Conservation (phyloP, 805 yeast species). For the Saccharomycopsis fibuligera region DNA sequence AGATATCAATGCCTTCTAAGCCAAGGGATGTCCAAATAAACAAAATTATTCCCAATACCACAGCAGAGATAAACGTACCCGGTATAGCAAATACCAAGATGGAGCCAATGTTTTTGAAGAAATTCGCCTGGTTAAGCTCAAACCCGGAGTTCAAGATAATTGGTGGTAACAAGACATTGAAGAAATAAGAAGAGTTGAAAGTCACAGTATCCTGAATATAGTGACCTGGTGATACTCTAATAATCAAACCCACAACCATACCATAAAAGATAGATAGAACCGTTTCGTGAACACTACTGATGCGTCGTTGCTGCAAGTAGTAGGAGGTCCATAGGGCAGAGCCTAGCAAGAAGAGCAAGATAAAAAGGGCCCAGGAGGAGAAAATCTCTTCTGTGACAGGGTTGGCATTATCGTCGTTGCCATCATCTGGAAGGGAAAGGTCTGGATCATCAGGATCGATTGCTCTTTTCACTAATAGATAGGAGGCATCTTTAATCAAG, state of each 20-base stretch:
- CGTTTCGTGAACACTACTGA: conserved; percentile 96
- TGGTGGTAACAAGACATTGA: conserved; percentile 91
- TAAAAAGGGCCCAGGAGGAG: conserved; percentile 95
- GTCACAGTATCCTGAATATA: conserved; percentile 96
- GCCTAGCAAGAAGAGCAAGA: conserved; percentile 69
- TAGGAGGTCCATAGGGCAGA: conserved; percentile 94
- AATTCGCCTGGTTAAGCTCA: conserved; percentile 92
- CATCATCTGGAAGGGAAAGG: conserved; percentile 36
- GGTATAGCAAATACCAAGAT: conserved; percentile 93
- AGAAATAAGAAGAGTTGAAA: conserved; percentile 89
- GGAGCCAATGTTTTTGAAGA: conserved; percentile 85
- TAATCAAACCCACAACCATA: conserved; percentile 88
- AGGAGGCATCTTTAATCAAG: conserved; percentile 2
- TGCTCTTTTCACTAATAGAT: conserved; percentile 6
- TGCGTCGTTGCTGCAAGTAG: conserved; percentile 82
- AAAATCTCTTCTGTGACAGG: conserved; percentile 94
- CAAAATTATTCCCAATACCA: conserved; percentile 82
- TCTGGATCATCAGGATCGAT: conserved; percentile 27
- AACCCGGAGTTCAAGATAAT: conserved; percentile 94
- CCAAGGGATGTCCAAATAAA: conserved; percentile 91
- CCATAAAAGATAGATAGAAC: conserved; percentile 95
- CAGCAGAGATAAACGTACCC: conserved; percentile 89
- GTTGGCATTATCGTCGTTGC: conserved; percentile 57
- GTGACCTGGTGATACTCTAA: conserved; percentile 90
- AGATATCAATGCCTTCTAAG: conserved; percentile 77